Evolutionary conservation across 2,329 filamentous ascomycete species (phyloP).

Genomic region (Amesomyces nigricolor): DNA sequence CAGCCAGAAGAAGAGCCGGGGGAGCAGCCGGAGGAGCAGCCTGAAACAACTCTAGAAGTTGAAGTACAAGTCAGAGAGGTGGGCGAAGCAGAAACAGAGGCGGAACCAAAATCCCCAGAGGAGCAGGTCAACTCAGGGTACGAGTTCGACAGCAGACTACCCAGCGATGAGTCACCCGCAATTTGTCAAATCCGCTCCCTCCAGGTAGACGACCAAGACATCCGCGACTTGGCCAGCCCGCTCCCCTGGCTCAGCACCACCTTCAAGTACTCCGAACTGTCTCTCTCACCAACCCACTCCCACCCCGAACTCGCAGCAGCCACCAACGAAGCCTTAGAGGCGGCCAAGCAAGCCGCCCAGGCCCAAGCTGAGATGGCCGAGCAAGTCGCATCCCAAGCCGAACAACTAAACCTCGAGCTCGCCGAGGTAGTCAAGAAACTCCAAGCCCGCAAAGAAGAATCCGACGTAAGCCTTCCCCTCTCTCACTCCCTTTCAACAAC

Average conservation of each 20-base stretch:
- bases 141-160: neutral
- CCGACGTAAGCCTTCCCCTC: conserved; percentile 39
- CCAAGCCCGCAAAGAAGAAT: conserved; percentile 52
- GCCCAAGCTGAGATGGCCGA: conserved; percentile 20
- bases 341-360: conserved; percentile 14
- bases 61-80: neutral
- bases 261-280: conserved; percentile 8
- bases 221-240: conserved; percentile 11
- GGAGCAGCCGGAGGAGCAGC: neutral
- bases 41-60: neutral
- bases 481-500: neutral
- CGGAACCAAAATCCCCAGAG: neutral
- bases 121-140: neutral
- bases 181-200: neutral
- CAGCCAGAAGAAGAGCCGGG: neutral
- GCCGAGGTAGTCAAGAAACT: conserved; percentile 46
- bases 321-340: conserved; percentile 20
- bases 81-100: neutral
- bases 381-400: conserved; percentile 29
- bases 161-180: neutral
- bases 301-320: conserved; percentile 16
- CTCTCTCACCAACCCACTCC: conserved; percentile 10
- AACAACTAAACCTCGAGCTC: conserved; percentile 47
- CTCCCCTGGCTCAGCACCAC: conserved; percentile 12
- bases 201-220: conserved; percentile 1